Evolutionary conservation across 2,329 filamentous ascomycete species (phyloP).

Genomic region (Drechslerella coelobrocha): DNA sequence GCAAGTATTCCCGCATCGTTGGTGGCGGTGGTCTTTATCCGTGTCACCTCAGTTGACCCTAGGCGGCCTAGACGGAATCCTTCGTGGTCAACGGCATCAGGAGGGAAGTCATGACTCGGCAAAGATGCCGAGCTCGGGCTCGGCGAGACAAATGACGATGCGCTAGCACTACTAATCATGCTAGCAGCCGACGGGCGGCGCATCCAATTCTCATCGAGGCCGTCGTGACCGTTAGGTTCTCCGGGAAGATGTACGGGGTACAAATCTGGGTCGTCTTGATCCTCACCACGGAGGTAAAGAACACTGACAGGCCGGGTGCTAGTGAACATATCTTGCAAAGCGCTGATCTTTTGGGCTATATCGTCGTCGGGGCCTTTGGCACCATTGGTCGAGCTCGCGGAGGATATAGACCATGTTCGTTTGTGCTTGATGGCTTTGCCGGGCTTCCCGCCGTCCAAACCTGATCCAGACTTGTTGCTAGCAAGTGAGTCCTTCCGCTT

Average conservation of each 20-base stretch:
- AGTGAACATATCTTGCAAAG: constrained; percentile 85
- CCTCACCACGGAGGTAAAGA: constrained; percentile 77
- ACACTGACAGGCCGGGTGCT: constrained; percentile 80
- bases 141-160: constrained; percentile 70
- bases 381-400: constrained; percentile 68
- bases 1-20: constrained; percentile 71
- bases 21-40: constrained; percentile 62
- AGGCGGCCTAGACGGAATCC: constrained; percentile 50
- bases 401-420: constrained; percentile 93
- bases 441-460: constrained; percentile 65
- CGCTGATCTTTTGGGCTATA: constrained; percentile 77
- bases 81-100: constrained; percentile 51
- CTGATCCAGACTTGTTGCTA: constrained; percentile 56
- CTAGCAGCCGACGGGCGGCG: constrained; percentile 54
- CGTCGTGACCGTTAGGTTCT: constrained; percentile 65
- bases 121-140: constrained; percentile 71
- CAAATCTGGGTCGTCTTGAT: constrained; percentile 78
- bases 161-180: constrained; percentile 65
- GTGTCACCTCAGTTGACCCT: constrained; percentile 62
- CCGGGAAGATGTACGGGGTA: constrained; percentile 77
- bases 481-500: constrained; percentile 64
- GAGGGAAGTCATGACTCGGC: constrained; percentile 55
- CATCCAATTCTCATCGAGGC: constrained; percentile 63
- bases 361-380: constrained; percentile 70
- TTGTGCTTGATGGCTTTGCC: constrained; percentile 91